Conservation (phyloP, 352 stramenopile genomes). For the Phytophthora aleatoria region DNA sequence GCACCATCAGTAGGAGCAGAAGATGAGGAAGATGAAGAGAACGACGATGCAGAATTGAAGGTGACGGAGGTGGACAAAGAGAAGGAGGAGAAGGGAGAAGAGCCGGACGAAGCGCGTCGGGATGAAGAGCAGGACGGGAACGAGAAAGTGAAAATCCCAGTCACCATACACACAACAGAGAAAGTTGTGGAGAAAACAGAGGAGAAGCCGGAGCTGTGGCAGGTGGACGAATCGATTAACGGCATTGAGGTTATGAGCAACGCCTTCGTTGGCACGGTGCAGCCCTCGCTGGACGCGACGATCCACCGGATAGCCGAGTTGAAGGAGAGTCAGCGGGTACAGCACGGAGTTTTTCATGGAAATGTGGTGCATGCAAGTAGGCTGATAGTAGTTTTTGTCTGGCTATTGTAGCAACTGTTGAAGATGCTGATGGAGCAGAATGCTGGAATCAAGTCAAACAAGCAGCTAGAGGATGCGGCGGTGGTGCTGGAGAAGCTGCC, state of each 20-base stretch:
- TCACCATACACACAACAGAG: constrained; percentile 4
- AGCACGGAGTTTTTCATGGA: not conserved
- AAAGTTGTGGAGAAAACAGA: constrained; percentile 3
- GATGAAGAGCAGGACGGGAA: constrained; percentile 11
- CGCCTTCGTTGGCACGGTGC: constrained; percentile 54
- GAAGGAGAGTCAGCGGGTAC: constrained; percentile 45
- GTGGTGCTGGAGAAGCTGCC: constrained; percentile 75
- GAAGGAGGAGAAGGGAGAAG: constrained; percentile 15
- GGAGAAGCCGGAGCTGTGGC: constrained; percentile 40
- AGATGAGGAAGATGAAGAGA: constrained; percentile 35
- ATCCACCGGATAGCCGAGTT: constrained; percentile 80
- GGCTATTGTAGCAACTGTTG: constrained; percentile 53
- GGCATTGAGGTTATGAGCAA: constrained; percentile 61
- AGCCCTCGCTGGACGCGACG: constrained; percentile 66
- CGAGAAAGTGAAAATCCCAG: constrained; percentile 17
- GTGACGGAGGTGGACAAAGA: not conserved
- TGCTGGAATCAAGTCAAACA: constrained; percentile 51
- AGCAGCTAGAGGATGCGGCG: constrained; percentile 62
- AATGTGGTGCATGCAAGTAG: not conserved
- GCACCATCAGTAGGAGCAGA: constrained; percentile 18
- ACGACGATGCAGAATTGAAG: constrained; percentile 9
- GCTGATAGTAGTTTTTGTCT: constrained; percentile 8
- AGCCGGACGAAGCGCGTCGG: constrained; percentile 13
- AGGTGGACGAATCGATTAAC: constrained; percentile 45
- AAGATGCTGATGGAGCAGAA: constrained; percentile 56